Base-by-base conservation (phyloP, 2,329 filamentous ascomycete species). In the Phialophora chinensis region DNA sequence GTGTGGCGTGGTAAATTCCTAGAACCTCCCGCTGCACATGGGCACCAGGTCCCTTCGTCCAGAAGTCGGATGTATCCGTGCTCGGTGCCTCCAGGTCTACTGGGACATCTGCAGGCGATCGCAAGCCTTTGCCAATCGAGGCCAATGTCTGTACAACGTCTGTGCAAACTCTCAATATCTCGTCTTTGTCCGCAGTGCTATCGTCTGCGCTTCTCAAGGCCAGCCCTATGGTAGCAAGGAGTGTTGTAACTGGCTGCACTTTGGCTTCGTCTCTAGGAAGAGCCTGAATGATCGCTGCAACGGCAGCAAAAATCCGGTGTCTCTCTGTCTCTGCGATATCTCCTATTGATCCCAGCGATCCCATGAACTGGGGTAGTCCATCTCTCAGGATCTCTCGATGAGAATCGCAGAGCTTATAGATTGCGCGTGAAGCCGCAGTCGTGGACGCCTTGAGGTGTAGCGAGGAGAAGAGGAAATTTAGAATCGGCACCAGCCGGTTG, bases 391-490 rank as follows among this genome's bases (percentile, higher is more conserved):
- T 74, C 29, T 75, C 73, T 58, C 79, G 75, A 55, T 80, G 82
- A 11, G 78, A 80, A 61, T 80, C 79, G 67, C 80, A 82, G 7
- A 82, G 76, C 20, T 75, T 74, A 42, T 78, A 74, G 42, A 82
- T 80, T 6, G 81, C 81, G 31, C 77, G 75, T 8, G 81, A 80
- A 42, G 80, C 80, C 20, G 77, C 73, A 60, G 77, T 74, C 7
- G 80, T 79, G 66, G 79, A 81, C 4, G 75, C 71, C n/a, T 75
- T 74, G 58, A 79, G 74, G 38, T 79, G 78, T 54, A 82, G 72
- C 3, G 80, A 82, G 4, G 77, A 76, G 66, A 82, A 82, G 5
- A 82, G 71, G 60, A 82, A 80, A 49, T 79, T 81, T 23, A 82
- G 69, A 10, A 79, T 77, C 29, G 75, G 72, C 1, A 79, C 75